Evolutionary conservation across 805 yeast species (phyloP).

Genomic region (Priceomyces haplophilus): DNA sequence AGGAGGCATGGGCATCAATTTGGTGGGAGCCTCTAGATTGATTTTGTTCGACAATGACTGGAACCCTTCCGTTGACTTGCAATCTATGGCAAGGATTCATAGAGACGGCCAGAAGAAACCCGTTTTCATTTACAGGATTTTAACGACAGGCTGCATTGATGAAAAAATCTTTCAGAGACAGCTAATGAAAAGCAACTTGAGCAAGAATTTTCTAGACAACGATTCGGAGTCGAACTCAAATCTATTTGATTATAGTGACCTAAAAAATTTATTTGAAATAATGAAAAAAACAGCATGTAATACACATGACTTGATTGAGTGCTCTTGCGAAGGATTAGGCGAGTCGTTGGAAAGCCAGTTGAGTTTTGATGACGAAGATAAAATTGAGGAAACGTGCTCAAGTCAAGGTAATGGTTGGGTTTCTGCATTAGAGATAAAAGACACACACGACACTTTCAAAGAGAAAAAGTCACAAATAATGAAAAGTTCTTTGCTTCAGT

Average conservation of each 20-base stretch:
- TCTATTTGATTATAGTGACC: conserved; percentile 64
- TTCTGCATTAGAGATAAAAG: conserved; percentile 51
- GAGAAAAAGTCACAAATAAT: conserved; percentile 41
- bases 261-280: conserved; percentile 72
- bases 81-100: conserved; percentile 94
- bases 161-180: conserved; percentile 94
- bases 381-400: conserved; percentile 5
- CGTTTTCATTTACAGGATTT: conserved; percentile 74
- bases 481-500: conserved; percentile 58
- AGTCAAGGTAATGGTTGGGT: conserved; percentile 42
- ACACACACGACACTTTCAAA: conserved; percentile 25
- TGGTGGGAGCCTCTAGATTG: conserved; percentile 85
- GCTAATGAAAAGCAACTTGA: conserved; percentile 73
- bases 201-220: conserved; percentile 61
- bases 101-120: conserved; percentile 86
- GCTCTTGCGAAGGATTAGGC: conserved; percentile 60
- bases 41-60: conserved; percentile 91
- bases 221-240: conserved; percentile 49
- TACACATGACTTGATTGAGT: conserved; percentile 75
- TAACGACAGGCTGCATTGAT: conserved; percentile 88
- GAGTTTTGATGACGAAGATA: conserved; percentile 18
- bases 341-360: conserved; percentile 15
- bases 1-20: conserved; percentile 90
- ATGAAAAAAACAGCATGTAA: conserved; percentile 49
- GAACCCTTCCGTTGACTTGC: conserved; percentile 92